These are phyloP conservation scores for Mycena crocata DNA, from an alignment of 768 basidiomycete genomes.

Conservation along the genomic window DNA sequence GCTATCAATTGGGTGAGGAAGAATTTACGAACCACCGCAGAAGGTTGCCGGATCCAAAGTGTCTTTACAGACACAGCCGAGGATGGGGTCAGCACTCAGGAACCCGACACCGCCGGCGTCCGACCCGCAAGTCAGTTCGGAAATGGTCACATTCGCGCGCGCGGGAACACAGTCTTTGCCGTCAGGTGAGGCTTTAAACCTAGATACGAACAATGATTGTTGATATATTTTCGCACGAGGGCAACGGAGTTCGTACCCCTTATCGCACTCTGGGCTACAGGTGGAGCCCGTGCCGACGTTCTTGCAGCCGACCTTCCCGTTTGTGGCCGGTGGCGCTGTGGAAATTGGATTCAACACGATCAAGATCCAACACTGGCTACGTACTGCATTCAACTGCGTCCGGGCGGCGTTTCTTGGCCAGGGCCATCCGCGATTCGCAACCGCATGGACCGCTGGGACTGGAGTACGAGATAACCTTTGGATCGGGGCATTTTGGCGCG, in stretches of 20 bases:
- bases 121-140: not conserved
- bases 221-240: too few species aligned
- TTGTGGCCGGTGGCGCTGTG: not conserved
- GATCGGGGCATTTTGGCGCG: not conserved
- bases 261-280: not conserved
- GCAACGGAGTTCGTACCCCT: not conserved
- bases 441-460: not conserved
- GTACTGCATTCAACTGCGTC: slow-evolving; percentile 1
- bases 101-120: not conserved
- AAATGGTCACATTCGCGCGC: not conserved
- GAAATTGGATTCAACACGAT: not conserved
- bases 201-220: not conserved
- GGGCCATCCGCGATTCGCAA: not conserved
- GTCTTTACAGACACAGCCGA: not conserved
- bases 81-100: slow-evolving; percentile 1
- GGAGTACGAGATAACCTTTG: not conserved
- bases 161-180: not conserved
- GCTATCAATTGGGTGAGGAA: too few species aligned
- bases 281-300: not conserved
- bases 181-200: not conserved
- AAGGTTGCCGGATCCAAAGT: not conserved
- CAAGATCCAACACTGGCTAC: too few species aligned
- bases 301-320: not conserved
- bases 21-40: not conserved
- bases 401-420: not conserved